phyloP scores from a whole-genome alignment of 1,284 basidiomycete genomes.

The Malassezia sp. region DNA sequence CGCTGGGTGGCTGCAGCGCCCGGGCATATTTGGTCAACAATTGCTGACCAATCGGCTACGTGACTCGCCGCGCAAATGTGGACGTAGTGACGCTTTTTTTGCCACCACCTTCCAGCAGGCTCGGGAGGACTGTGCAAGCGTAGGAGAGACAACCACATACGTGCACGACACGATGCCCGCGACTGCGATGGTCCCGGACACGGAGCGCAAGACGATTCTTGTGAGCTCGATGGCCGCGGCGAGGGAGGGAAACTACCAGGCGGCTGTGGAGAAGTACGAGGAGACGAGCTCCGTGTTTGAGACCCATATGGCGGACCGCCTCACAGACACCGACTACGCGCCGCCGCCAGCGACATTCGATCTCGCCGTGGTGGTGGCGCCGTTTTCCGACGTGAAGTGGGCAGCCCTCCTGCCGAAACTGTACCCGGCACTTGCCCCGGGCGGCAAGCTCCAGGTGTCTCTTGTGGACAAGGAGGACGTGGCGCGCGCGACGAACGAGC shows the following conservation, averaged over 20 bases:
- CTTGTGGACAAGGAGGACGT: slow-evolving; percentile 20
- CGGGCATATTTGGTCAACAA: neutral
- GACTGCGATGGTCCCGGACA: neutral
- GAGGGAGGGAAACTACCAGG: slow-evolving; percentile 31
- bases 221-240: slow-evolving; percentile 39
- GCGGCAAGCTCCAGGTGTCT: slow-evolving; percentile 23
- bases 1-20: neutral
- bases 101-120: neutral
- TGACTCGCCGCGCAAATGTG: no score
- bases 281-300: slow-evolving; percentile 20
- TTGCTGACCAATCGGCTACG: slow-evolving; percentile 3
- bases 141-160: neutral
- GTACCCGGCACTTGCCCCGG: slow-evolving; percentile 19
- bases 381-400: slow-evolving; percentile 22
- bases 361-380: slow-evolving; percentile 22
- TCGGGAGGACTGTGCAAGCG: neutral
- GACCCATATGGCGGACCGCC: slow-evolving; percentile 44
- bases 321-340: slow-evolving; percentile 33
- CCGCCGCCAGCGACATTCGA: slow-evolving; percentile 24
- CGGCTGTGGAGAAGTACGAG: slow-evolving; percentile 20
- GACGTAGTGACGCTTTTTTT: neutral
- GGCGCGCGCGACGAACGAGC: slow-evolving; percentile 11
- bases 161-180: neutral
- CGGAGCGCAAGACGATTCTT: slow-evolving; percentile 18
- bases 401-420: slow-evolving; percentile 23